phyloP scores from a whole-genome alignment of 2,329 filamentous ascomycete species.

The Xylaria sp. region DNA sequence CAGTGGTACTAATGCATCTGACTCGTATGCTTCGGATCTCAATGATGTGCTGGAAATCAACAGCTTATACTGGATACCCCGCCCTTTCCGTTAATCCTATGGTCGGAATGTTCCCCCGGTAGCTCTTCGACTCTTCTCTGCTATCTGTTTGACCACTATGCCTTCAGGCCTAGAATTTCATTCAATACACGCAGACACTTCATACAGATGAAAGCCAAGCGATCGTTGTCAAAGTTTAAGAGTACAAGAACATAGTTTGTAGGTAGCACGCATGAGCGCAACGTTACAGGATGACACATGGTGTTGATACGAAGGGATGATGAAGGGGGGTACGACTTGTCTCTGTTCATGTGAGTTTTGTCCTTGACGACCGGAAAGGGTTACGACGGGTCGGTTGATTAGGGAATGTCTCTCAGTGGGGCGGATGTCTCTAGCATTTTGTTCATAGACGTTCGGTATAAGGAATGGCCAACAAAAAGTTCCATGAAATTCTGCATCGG shows the following conservation, averaged over 20 bases:
- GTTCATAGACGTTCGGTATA: slow-evolving; percentile 46
- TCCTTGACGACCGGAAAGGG: slow-evolving; percentile 21
- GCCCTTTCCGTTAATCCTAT: slow-evolving; percentile 20
- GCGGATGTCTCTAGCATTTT: slow-evolving; percentile 36
- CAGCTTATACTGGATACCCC: slow-evolving; percentile 38
- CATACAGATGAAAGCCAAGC: slow-evolving; percentile 22
- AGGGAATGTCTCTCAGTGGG: slow-evolving; percentile 21
- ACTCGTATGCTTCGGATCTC: slow-evolving; percentile 30
- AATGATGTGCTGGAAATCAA: slow-evolving; percentile 27
- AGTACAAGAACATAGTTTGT: slow-evolving; percentile 12
- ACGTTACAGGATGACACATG: slow-evolving; percentile 29
- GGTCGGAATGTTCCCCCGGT: slow-evolving; percentile 29
- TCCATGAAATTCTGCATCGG: slow-evolving; percentile 18
- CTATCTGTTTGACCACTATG: slow-evolving; percentile 25
- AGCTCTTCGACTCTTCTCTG: slow-evolving; percentile 24
- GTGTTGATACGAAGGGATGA: slow-evolving; percentile 28
- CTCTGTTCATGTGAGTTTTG: slow-evolving; percentile 32
- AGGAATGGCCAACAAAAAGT: slow-evolving; percentile 42
- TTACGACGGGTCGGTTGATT: slow-evolving; percentile 33
- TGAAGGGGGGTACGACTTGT: slow-evolving; percentile 16
- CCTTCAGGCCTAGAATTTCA: slow-evolving; percentile 28
- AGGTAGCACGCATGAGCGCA: slow-evolving; percentile 24
- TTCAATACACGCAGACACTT: slow-evolving; percentile 26
- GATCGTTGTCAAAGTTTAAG: slow-evolving; percentile 16
- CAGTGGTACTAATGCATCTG: slow-evolving; percentile 20